Evolutionary conservation across 2,329 filamentous ascomycete genomes (phyloP), one percentile per base, ranked within the genome.

Genomic region (Aspergillus sp.): DNA sequence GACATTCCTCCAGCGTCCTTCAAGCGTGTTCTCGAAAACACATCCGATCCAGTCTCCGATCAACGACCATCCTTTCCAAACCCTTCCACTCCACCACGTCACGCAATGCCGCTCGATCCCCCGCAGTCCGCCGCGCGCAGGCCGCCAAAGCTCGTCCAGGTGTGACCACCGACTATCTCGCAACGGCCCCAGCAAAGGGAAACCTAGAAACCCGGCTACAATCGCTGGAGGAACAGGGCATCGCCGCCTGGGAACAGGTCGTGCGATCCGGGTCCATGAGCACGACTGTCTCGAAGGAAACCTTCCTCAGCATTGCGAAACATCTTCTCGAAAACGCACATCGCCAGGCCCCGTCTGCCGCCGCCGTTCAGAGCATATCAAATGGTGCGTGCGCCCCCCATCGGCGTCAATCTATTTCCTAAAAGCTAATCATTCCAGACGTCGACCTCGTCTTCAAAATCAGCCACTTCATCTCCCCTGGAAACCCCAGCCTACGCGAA

Each of bases 361-460:
- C 25, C 7, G 47, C 46, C 7, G 45, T 59, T 9, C 25, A n/a
- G 17, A 14, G 11, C 6, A 59, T 58, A 17, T 53, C 50, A 6
- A 13, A 25, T 25, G 52, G 58, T 60, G 23, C 32, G 52, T 47
- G 13, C 11, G 5, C 13, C n/a, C 1, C 34, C 11, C 7, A 20
- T 25, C 25, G 10, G 14, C 10, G 11, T 31, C 5, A 45, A 45
- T n/a, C 1, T 13, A 38, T 16, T 9, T 9, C 34, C 14, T 38
- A 16, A 38, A n/a, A 3, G 5, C 34, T 17, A 9, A 29, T n/a
- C 21, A 5, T 4, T 13, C 9, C 47, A 65, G 64, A 65, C 45
- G 55, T 60, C 17, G 58, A 70, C 21, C 48, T 61, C 14, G 49
- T 67, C 42, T 65, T 52, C 43, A 57, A 61, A 38, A 64, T 70